A percentile compares a stretch with the other conserved stretches of the same genome.
phyloP scores from a whole-genome alignment of 306 rosid genomes.

The Oxytropis ochrocephala region DNA sequence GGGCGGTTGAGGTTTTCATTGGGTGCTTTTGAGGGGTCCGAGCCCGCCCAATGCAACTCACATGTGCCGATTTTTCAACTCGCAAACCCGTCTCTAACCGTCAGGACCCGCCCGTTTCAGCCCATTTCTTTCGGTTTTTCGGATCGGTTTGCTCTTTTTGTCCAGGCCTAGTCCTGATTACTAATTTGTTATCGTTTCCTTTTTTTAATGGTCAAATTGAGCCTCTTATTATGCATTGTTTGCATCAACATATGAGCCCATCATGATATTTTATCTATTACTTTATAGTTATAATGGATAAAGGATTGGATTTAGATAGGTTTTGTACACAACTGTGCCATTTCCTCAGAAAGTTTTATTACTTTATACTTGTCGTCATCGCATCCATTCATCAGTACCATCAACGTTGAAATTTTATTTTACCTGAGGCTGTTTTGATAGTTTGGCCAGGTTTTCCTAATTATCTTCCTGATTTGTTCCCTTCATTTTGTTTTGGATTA shows the following conservation, averaged over 20 bases:
- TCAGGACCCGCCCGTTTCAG: no score
- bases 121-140: no score
- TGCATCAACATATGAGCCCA: not conserved
- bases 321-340: not conserved
- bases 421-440: not conserved
- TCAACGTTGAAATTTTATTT: not conserved
- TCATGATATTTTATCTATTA: not conserved
- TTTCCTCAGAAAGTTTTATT: not conserved
- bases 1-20: no score
- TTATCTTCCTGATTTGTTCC: not conserved
- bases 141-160: no score
- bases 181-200: not conserved
- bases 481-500: not conserved
- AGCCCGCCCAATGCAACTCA: no score
- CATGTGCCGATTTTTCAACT: no score
- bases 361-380: not conserved
- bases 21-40: no score
- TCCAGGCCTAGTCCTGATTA: not conserved
- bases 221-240: constrained; percentile 7
- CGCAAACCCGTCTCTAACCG: no score
- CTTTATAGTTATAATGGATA: not conserved
- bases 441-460: not conserved
- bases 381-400: not conserved
- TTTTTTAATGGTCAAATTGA: constrained; percentile 5
- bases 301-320: constrained; percentile 1